Conservation (phyloP, 1,139 yeast genomes). For the Hemisphaericaspora xylanilytica region DNA sequence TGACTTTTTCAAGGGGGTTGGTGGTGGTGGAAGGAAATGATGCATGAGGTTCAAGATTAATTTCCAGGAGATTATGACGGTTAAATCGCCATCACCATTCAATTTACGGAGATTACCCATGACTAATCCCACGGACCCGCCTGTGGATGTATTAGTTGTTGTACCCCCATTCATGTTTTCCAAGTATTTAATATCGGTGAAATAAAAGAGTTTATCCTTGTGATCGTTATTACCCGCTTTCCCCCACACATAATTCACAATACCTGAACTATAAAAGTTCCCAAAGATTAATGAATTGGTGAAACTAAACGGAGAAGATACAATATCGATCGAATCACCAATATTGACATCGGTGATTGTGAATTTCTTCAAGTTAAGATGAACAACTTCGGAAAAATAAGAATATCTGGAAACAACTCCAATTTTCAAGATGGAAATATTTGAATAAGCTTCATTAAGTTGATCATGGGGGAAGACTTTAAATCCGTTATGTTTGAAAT, state of each 20-base stretch:
- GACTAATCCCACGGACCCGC: conserved; percentile 42
- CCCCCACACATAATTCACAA: conserved; percentile 34
- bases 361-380: conserved; percentile 9
- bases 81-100: conserved; percentile 63
- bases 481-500: conserved; percentile 26
- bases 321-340: conserved; percentile 23
- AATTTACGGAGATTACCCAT: conserved; percentile 48
- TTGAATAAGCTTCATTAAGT: conserved; percentile 3
- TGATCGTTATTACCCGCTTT: conserved; percentile 4
- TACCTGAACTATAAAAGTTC: conserved; percentile 46
- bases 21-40: conserved; percentile 4
- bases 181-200: conserved; percentile 55
- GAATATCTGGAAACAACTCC: conserved; percentile 5
- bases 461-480: conserved; percentile 28
- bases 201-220: conserved; percentile 22
- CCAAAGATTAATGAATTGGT: conserved; percentile 58
- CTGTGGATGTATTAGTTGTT: conserved; percentile 20
- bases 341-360: conserved; percentile 1
- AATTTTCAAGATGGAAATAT: conserved; percentile 7
- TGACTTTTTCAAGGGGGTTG: not conserved
- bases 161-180: conserved; percentile 67
- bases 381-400: conserved; percentile 4
- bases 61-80: conserved; percentile 52
- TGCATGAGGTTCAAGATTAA: conserved; percentile 11
- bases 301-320: conserved; percentile 55